Evolutionary conservation across 441 rosid genomes (phyloP), one percentile per base, ranked within the genome.

Genomic region (Metrosideros polymorpha): DNA sequence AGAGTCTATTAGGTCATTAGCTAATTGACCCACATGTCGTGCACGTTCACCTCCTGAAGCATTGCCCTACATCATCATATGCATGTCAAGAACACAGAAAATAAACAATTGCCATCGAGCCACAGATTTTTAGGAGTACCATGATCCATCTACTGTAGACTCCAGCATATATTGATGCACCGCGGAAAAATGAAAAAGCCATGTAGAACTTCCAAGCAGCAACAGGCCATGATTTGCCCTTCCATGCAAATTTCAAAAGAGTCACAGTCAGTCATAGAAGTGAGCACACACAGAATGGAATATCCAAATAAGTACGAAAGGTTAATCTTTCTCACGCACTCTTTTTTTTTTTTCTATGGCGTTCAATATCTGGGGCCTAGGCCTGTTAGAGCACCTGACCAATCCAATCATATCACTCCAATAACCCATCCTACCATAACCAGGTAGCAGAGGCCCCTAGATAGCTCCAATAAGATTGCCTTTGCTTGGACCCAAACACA

Each of bases 41-140:
- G 99, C 99, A 86, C 96, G 97, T 85, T 93, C 95, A 91, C 98
- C 99, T 43, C 97, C 99, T 13, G 99, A 91, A 82, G 99, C 99
- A 93, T 96, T 96, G 84, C 99, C 99, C 99, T 98, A 90, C 87
- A 49, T 77, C 84, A 71, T 32, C 82, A 55, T 32, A 56, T 76
- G 54, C 85, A 86, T 49, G 53, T n/a, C 86, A 54, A 82, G n/a
- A 63, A 55, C 52, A 83, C 87, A 77, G 30, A 5, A 47, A 86
- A 6, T 56, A 77, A 53, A 54, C 75, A 85, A 47, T 79, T 52
- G 66, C 86, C 42, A 27, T 50, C 24, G 17, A 61, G 83, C 84
- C 84, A 10, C 50, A 83, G 39, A 29, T 63, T 89, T 63, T 24
- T 54, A 79, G 3, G 22, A 75, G 86, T 97, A 97, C 99, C 99